Evolutionary conservation across 2,329 filamentous ascomycete species (phyloP).

Genomic region (Colletotrichum magnum): DNA sequence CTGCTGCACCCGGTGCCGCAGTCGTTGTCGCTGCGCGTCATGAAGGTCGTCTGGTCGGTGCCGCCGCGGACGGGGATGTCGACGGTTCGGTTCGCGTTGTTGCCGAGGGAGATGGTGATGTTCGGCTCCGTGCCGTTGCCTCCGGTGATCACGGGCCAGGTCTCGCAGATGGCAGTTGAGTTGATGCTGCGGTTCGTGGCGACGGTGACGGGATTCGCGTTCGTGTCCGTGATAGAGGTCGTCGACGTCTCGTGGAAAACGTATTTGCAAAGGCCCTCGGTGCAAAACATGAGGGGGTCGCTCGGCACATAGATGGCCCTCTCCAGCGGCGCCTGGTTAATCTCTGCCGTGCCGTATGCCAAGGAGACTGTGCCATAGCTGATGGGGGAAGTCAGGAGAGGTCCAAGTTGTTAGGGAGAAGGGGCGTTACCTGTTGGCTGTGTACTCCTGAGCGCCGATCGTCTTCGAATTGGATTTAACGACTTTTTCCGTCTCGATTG

Average conservation of each 20-base stretch:
- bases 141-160: slow-evolving; percentile 48
- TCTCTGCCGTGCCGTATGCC: slow-evolving; percentile 44
- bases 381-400: not conserved
- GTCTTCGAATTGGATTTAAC: slow-evolving; percentile 44
- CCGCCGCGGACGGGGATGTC: slow-evolving; percentile 48
- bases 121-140: slow-evolving; percentile 48
- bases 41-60: slow-evolving; percentile 53
- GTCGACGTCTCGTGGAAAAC: slow-evolving; percentile 53
- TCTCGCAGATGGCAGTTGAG: slow-evolving; percentile 47
- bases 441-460: slow-evolving; percentile 55
- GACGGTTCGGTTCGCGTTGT: slow-evolving; percentile 27
- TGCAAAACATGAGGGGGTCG: slow-evolving; percentile 44
- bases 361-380: slow-evolving; percentile 56
- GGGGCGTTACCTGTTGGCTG: slow-evolving; percentile 55
- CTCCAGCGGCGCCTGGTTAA: slow-evolving; percentile 45
- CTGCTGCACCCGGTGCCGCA: slow-evolving; percentile 47
- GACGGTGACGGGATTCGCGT: slow-evolving; percentile 43
- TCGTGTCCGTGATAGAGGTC: slow-evolving; percentile 21
- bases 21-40: slow-evolving; percentile 47
- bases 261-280: slow-evolving; percentile 47
- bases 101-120: slow-evolving; percentile 47
- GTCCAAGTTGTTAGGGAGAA: too few relatives aligned
- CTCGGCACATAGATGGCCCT: slow-evolving; percentile 50
- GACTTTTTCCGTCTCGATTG: slow-evolving; percentile 49
- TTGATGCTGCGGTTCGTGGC: slow-evolving; percentile 52